A percentile compares a stretch with the other conserved stretches of the same genome.
These are phyloP conservation scores for Pythium diclinum DNA, from an alignment of 352 stramenopile genomes.

Conservation along the genomic window DNA sequence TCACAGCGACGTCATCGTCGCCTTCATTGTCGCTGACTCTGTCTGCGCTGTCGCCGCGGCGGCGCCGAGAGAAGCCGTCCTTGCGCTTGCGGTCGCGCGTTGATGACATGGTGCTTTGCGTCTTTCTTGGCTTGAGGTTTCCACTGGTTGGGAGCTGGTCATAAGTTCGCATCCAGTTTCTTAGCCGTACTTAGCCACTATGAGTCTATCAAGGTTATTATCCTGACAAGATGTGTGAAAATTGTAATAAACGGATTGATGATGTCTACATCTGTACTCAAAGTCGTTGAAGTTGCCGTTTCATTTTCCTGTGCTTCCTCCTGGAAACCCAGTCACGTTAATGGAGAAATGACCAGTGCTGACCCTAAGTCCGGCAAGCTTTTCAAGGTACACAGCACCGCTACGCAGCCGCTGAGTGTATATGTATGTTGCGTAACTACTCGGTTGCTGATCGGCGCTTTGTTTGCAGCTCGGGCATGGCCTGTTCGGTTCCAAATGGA, in stretches of 20 bases:
- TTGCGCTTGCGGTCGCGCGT: constrained; percentile 17
- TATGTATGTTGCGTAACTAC: not conserved
- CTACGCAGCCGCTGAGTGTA: not conserved
- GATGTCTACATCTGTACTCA: not conserved
- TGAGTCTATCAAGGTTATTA: not conserved
- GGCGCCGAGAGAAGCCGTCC: constrained; percentile 29
- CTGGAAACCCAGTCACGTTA: not conserved
- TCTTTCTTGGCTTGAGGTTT: not conserved
- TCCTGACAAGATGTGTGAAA: not conserved
- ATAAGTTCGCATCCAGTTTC: constrained; percentile 11
- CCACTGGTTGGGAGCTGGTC: constrained; percentile 11
- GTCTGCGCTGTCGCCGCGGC: constrained; percentile 16
- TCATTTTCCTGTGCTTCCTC: not conserved
- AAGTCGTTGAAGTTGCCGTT: constrained; percentile 9
- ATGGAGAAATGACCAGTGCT: constrained; percentile 21
- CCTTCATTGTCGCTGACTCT: constrained; percentile 17
- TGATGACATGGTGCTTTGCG: not conserved
- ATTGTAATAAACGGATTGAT: not conserved
- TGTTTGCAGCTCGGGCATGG: constrained; percentile 40
- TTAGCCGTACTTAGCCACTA: constrained; percentile 11
- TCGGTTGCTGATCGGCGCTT: not conserved
- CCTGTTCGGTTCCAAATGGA: constrained; percentile 73
- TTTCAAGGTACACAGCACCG: constrained; percentile 38
- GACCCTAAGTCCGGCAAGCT: constrained; percentile 69
- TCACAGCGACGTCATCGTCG: constrained; percentile 23